Evolutionary conservation across 2,329 filamentous ascomycete genomes (phyloP).

Genomic region (Aspergillus quadricinctus): DNA sequence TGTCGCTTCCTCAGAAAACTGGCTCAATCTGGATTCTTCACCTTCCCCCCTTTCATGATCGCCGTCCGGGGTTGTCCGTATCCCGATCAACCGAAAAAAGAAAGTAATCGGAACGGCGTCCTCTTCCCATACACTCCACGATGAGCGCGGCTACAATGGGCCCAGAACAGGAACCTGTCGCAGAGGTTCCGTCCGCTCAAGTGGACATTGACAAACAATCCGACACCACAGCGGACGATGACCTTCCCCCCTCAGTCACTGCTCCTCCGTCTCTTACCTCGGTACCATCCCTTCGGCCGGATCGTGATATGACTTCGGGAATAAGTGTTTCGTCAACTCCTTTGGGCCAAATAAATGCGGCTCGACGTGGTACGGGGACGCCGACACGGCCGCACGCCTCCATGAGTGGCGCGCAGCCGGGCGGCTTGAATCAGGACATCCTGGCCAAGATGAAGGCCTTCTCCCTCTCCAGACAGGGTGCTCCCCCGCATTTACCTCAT

Average conservation of each 20-base stretch:
- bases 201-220: slow-evolving; percentile 16
- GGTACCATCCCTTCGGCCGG: slow-evolving; percentile 24
- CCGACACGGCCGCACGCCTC: slow-evolving; percentile 27
- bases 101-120: background rate
- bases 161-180: slow-evolving; percentile 16
- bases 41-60: background rate
- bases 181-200: slow-evolving; percentile 17
- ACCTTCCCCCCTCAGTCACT: slow-evolving; percentile 19
- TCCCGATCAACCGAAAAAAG: background rate
- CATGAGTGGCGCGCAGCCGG: slow-evolving; percentile 38
- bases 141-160: slow-evolving; percentile 14
- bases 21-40: slow-evolving; percentile 1
- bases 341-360: slow-evolving; percentile 69
- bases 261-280: slow-evolving; percentile 31
- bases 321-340: slow-evolving; percentile 85
- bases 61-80: background rate
- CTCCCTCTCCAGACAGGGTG: slow-evolving; percentile 60
- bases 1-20: background rate
- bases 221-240: slow-evolving; percentile 17
- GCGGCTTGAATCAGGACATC: slow-evolving; percentile 59
- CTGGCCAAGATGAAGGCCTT: slow-evolving; percentile 67
- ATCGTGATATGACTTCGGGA: slow-evolving; percentile 19
- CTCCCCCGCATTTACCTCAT: slow-evolving; percentile 39
- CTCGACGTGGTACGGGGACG: slow-evolving; percentile 45
- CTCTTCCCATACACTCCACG: background rate